These are phyloP conservation scores for Saccharomycopsis microspora DNA, from an alignment of 805 yeast species.

Conservation along the genomic window DNA sequence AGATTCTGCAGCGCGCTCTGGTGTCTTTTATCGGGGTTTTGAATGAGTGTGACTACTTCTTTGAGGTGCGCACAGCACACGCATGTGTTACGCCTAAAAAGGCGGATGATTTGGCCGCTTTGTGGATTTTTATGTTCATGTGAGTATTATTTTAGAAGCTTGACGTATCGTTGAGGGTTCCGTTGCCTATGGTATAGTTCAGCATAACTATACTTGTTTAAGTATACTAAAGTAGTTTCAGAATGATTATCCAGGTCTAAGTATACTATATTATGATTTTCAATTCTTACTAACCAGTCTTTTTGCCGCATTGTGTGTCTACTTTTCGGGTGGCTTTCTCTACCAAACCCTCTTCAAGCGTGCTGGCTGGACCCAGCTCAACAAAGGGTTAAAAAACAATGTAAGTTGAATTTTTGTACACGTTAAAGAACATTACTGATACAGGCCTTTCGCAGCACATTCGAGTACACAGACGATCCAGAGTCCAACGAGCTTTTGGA, in stretches of 20 bases:
- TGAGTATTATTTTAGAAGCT: slow-evolving; percentile 25
- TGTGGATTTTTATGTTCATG: slow-evolving; percentile 53
- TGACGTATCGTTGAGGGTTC: slow-evolving; percentile 25
- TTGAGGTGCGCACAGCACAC: slow-evolving; percentile 74
- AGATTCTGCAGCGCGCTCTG: slow-evolving; percentile 50
- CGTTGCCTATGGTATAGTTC: slow-evolving; percentile 27
- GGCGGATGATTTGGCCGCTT: slow-evolving; percentile 49
- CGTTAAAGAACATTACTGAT: too few species aligned
- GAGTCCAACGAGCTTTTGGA: too few species aligned
- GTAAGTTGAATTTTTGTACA: slow-evolving; percentile 6
- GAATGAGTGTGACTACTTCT: slow-evolving; percentile 72
- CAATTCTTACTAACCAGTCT: slow-evolving; percentile 15
- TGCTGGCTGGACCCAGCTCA: slow-evolving; percentile 7
- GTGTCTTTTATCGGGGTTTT: slow-evolving; percentile 59
- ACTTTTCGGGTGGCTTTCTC: slow-evolving; percentile 31
- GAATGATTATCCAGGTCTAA: slow-evolving; percentile 17
- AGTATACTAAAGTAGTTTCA: background rate
- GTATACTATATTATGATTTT: too few species aligned
- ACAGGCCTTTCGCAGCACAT: too few species aligned
- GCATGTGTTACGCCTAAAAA: slow-evolving; percentile 78
- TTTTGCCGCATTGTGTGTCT: slow-evolving; percentile 30
- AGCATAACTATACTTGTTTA: background rate
- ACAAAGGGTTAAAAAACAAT: slow-evolving; percentile 10
- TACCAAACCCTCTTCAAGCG: slow-evolving; percentile 18
- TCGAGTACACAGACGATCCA: too few species aligned